These are phyloP conservation scores for Trametes sanguinea DNA, from an alignment of 768 basidiomycete genomes.

Conservation along the genomic window DNA sequence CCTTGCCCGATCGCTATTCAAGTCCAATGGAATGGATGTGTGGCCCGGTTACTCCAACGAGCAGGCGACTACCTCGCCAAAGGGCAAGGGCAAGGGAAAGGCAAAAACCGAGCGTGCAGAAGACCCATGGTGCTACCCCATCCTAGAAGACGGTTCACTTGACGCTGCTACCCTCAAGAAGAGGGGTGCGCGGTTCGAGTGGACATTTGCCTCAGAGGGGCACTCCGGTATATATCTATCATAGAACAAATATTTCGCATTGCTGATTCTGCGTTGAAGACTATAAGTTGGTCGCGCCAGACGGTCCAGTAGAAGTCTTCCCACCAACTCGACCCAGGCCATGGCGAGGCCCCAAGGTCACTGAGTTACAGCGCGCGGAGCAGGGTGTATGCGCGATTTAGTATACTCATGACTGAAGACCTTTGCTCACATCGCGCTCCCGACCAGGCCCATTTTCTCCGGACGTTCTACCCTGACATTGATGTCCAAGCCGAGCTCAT, in stretches of 20 bases:
- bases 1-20: neutral
- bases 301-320: slow-evolving; percentile 48
- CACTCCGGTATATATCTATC: slow-evolving; percentile 28
- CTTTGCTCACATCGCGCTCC: neutral
- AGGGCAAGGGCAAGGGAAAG: slow-evolving; percentile 35
- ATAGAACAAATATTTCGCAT: neutral
- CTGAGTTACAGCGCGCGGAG: slow-evolving; percentile 50
- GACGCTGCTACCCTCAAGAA: slow-evolving; percentile 58
- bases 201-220: slow-evolving; percentile 47
- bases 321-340: slow-evolving; percentile 45
- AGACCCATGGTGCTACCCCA: slow-evolving; percentile 45
- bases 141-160: slow-evolving; percentile 57
- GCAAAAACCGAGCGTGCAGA: slow-evolving; percentile 32
- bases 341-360: slow-evolving; percentile 37
- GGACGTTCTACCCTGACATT: slow-evolving; percentile 69
- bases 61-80: slow-evolving; percentile 42
- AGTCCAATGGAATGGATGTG: slow-evolving; percentile 72
- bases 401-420: neutral
- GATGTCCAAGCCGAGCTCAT: slow-evolving; percentile 74
- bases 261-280: slow-evolving; percentile 28
- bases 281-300: slow-evolving; percentile 35
- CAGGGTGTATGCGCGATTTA: slow-evolving; percentile 53
- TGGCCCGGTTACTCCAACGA: slow-evolving; percentile 49
- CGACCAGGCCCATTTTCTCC: slow-evolving; percentile 67
- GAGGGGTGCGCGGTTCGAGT: slow-evolving; percentile 47